Evolutionary conservation across 495 filamentous ascomycete species (phyloP).

Genomic region (Podospora bellae-mahoneyi): DNA sequence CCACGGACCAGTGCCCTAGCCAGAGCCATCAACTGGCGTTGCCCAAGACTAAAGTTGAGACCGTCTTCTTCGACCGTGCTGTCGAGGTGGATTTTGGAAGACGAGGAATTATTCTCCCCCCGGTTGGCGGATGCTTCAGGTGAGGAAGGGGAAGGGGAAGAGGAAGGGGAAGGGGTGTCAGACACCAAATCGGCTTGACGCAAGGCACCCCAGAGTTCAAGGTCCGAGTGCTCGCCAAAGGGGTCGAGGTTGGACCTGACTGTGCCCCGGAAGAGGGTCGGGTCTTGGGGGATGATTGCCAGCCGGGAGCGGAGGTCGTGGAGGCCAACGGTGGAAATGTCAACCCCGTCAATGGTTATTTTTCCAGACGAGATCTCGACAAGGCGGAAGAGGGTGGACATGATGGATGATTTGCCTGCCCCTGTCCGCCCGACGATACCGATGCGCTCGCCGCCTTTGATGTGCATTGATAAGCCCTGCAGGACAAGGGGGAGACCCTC

Average conservation of each 20-base stretch:
- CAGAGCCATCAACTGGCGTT: constrained; percentile 92
- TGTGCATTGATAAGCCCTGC: constrained; percentile 69
- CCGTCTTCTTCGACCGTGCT: constrained; percentile 87
- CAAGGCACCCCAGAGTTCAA: constrained; percentile 83
- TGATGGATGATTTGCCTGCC: constrained; percentile 92
- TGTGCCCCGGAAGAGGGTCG: constrained; percentile 89
- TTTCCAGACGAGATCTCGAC: constrained; percentile 79
- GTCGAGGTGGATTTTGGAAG: constrained; percentile 71
- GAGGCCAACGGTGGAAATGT: constrained; percentile 81
- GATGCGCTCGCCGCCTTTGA: constrained; percentile 82
- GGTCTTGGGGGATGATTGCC: constrained; percentile 95
- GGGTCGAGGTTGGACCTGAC: constrained; percentile 90
- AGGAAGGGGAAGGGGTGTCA: constrained; percentile 38
- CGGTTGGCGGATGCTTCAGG: constrained; percentile 17
- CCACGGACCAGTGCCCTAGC: constrained; percentile 84
- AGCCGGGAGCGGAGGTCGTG: constrained; percentile 83
- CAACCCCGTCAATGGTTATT: constrained; percentile 86
- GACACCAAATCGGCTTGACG: constrained; percentile 75
- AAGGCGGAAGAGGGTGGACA: constrained; percentile 87
- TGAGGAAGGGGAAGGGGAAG: neutral
- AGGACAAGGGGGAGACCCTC: constrained; percentile 79
- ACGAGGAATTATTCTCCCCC: constrained; percentile 34
- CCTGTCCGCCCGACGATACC: constrained; percentile 93
- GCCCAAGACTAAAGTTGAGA: constrained; percentile 92
- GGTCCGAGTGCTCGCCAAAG: constrained; percentile 81